A percentile compares a stretch with the other conserved stretches of the same genome.
Evolutionary conservation across 1,284 basidiomycete genomes (phyloP).

Genomic region (Ustilago loliicola): DNA sequence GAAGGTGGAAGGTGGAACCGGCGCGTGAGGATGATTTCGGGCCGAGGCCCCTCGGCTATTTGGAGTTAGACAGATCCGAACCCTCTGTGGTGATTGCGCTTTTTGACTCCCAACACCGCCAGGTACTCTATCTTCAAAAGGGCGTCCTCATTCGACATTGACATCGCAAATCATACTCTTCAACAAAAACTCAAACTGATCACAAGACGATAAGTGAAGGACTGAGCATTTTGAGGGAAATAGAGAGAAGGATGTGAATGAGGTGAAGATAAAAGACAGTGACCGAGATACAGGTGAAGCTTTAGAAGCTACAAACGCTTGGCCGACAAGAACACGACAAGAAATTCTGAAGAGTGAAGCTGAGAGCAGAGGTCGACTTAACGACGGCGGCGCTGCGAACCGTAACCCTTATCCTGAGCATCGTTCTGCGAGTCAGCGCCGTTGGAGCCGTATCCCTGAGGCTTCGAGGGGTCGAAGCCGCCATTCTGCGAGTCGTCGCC

Average conservation of each 20-base stretch:
- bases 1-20: background rate
- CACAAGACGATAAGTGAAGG: slow-evolving; percentile 6
- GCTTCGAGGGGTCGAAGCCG: background rate
- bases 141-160: too few relatives aligned
- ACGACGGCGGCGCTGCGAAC: background rate
- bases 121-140: background rate
- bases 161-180: background rate
- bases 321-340: background rate
- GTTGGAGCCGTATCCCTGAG: background rate
- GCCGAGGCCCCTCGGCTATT: background rate
- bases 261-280: background rate
- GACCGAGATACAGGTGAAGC: slow-evolving; percentile 2
- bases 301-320: background rate
- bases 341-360: background rate
- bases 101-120: background rate
- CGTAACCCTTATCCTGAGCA: background rate
- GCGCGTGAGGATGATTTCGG: background rate
- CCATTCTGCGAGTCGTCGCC: background rate
- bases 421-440: background rate
- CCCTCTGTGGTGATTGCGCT: background rate
- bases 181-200: background rate
- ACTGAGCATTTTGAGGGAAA: slow-evolving; percentile 18
- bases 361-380: background rate
- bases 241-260: slow-evolving; percentile 3
- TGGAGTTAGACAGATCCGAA: background rate